phyloP scores from a whole-genome alignment of 257 asterid genomes.

The Penstemon newberryi region DNA sequence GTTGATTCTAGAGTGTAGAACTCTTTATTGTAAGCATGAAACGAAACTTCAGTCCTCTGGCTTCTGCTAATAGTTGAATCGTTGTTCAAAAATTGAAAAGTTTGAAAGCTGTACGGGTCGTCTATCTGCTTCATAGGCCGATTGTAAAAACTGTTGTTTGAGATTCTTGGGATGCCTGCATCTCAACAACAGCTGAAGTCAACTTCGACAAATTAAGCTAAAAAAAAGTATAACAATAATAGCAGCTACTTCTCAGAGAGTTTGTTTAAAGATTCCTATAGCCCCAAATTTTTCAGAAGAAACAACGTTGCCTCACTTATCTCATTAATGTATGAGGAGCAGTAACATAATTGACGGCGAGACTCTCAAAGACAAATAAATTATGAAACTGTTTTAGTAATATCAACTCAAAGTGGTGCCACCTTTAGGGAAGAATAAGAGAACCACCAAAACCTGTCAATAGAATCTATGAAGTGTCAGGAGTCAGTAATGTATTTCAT shows the following conservation, averaged over 20 bases:
- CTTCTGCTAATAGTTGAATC: conserved; percentile 45
- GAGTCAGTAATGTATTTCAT: conserved; percentile 14
- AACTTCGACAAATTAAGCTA: conserved; percentile 10
- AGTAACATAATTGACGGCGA: conserved; percentile 19
- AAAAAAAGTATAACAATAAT: no score
- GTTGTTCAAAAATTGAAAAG: conserved; percentile 59
- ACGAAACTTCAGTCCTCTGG: conserved; percentile 54
- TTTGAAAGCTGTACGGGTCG: conserved; percentile 37
- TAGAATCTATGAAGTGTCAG: conserved; percentile 16
- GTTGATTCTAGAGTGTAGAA: conserved; percentile 86
- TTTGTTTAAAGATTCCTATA: no score
- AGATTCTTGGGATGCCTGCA: conserved; percentile 69
- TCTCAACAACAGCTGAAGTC: conserved; percentile 31
- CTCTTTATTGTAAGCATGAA: conserved; percentile 50
- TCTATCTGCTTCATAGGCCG: conserved; percentile 51
- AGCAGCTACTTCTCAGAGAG: no score
- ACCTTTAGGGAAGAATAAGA: conserved; percentile 3
- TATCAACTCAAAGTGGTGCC: conserved; percentile 6
- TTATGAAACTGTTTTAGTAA: not conserved
- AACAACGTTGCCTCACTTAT: conserved; percentile 6
- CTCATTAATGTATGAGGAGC: conserved; percentile 12
- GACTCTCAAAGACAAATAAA: conserved; percentile 13
- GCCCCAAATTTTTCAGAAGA: not conserved
- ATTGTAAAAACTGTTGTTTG: conserved; percentile 43
- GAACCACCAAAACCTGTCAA: conserved; percentile 31